Evolutionary conservation across 768 basidiomycete genomes (phyloP).

Genomic region (Amanita phalloides): DNA sequence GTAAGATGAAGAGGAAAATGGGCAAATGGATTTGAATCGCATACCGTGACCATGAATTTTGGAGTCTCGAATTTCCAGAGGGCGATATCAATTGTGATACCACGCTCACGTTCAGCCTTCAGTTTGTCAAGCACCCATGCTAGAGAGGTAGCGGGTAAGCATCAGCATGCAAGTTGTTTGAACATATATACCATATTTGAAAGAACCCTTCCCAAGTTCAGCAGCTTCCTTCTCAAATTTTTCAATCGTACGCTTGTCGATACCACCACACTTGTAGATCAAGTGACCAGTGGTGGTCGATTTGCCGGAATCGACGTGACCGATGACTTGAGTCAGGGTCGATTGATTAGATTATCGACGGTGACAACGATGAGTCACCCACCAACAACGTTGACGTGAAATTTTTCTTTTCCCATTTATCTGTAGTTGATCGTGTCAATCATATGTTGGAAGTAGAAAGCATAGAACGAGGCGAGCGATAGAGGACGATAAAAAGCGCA

Average conservation of each 20-base stretch:
- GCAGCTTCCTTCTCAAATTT: slow-evolving; percentile 99
- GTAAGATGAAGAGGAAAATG: slow-evolving; percentile 10
- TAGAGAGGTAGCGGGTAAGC: slow-evolving; percentile 26
- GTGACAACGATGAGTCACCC: slow-evolving; percentile 23
- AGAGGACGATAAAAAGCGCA: slow-evolving; percentile 10
- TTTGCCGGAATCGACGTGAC: slow-evolving; percentile 99
- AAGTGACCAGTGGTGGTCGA: slow-evolving; percentile 99
- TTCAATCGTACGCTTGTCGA: slow-evolving; percentile 99
- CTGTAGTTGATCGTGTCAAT: not conserved
- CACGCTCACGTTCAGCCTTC: slow-evolving; percentile 99
- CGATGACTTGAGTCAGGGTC: slow-evolving; percentile 62
- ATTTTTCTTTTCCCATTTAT: slow-evolving; percentile 95
- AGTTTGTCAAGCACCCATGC: slow-evolving; percentile 99
- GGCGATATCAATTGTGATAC: slow-evolving; percentile 99
- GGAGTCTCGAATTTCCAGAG: slow-evolving; percentile 99
- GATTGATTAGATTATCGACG: slow-evolving; percentile 11
- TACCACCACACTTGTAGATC: slow-evolving; percentile 99
- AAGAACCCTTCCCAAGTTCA: slow-evolving; percentile 99
- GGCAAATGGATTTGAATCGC: slow-evolving; percentile 19
- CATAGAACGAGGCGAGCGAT: slow-evolving; percentile 11
- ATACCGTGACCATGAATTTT: slow-evolving; percentile 85
- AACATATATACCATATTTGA: slow-evolving; percentile 65
- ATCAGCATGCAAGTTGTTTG: slow-evolving; percentile 9
- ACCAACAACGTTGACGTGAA: slow-evolving; percentile 97
- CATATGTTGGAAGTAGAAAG: slow-evolving; percentile 6